Evolutionary conservation across 2,329 filamentous ascomycete species (phyloP), one percentile per base, ranked within the genome.

Genomic region (Fusarium sp.): DNA sequence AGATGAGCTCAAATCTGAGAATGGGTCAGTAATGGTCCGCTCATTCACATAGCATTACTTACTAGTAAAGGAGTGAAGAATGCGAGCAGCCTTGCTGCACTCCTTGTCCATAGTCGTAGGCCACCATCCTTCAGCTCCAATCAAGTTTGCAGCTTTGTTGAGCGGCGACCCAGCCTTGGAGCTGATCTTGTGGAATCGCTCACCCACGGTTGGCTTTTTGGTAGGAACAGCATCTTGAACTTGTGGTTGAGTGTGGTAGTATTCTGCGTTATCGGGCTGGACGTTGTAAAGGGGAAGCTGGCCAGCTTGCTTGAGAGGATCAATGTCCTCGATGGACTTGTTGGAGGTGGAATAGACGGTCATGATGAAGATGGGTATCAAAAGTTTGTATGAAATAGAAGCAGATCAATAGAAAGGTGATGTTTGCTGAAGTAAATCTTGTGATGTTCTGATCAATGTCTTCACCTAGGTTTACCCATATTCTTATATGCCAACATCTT

Each of bases 91-190:
- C 81, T 94, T 94, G 81, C 91, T 90, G 75, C 89, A 89, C 81
- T 94, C 92, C 76, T 90, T 90, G 74, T 93, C 91, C 73, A 94
- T 81, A 7, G 87, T 89, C 29, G 90, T 91, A 5, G 92, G 91
- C 91, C 91, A 93, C 77, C 92, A 93, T 15, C 91, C 90, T 77
- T 94, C 91, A 27, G 89, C 87, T 65, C 91, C 91, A 44, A 94
- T 80, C 70, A 88, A 87, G 79, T 92, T 91, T 54, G 89, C 90
- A 20, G 92, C 81, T 61, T 85, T 88, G 77, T 93, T 93, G 63
- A 92, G 85, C 7, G 91, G 90, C 16, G 85, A 84, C 12, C 89
- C 89, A 29, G 91, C 83, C 74, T 90, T 91, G 80, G 91, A 90
- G 61, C 89, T 85, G 63, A 87, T 83, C 75, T 88, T 89, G 80